Evolutionary conservation across 257 asterid species (phyloP).

Genomic region (Solanum pennellii): DNA sequence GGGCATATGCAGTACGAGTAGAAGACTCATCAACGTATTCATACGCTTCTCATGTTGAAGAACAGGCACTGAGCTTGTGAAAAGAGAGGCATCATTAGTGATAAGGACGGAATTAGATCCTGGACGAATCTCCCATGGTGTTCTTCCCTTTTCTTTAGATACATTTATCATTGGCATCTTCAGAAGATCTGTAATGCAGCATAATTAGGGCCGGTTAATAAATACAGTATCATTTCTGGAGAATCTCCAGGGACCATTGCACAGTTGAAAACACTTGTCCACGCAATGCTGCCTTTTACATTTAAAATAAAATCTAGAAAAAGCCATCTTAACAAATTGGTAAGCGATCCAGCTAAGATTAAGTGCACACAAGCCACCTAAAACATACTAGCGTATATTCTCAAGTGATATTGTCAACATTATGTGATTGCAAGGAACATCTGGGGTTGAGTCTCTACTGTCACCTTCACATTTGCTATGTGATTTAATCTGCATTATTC

Average conservation of each 20-base stretch:
- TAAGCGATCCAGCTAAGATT: neutral
- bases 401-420: neutral
- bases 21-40: neutral
- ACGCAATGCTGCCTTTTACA: neutral
- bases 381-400: neutral
- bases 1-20: neutral
- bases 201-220: neutral
- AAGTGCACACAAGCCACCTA: neutral
- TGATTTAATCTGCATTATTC: neutral
- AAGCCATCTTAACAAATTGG: neutral
- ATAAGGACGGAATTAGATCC: constrained; percentile 16
- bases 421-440: no score
- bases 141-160: constrained; percentile 23
- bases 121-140: constrained; percentile 23
- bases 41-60: constrained; percentile 37
- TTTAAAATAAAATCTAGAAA: neutral
- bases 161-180: constrained; percentile 9
- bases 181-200: constrained; percentile 3
- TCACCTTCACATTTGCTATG: neutral
- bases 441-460: neutral
- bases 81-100: constrained; percentile 38
- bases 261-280: neutral
- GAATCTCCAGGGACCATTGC: neutral
- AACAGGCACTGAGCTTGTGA: constrained; percentile 54
- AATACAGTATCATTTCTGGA: neutral